Evolutionary conservation across 1,284 basidiomycete genomes (phyloP).

Genomic region (Leccinum glutinopallens): DNA sequence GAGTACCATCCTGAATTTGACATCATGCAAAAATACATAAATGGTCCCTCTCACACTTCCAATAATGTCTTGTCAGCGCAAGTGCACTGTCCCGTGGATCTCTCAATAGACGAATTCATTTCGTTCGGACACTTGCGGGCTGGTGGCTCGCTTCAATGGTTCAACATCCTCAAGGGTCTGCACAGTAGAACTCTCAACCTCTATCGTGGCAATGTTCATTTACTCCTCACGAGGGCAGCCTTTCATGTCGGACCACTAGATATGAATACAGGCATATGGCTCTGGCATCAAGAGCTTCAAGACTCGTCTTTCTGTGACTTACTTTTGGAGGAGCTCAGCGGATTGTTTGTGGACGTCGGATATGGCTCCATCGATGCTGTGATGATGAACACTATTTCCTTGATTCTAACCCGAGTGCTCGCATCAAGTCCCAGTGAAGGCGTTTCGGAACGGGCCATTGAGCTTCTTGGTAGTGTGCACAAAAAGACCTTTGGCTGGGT

Average conservation of each 20-base stretch:
- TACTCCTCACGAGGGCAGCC: conserved; percentile 42
- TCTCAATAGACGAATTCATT: conserved; percentile 46
- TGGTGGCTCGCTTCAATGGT: conserved; percentile 48
- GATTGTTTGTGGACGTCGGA: conserved; percentile 33
- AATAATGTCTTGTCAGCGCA: conserved; percentile 48
- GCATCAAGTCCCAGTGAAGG: conserved; percentile 23
- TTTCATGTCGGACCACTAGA: conserved; percentile 43
- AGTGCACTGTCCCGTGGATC: conserved; percentile 36
- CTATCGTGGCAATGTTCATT: conserved; percentile 39
- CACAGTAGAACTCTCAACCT: conserved; percentile 40
- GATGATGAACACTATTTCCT: conserved; percentile 40
- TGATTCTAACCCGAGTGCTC: conserved; percentile 40
- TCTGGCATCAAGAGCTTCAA: conserved; percentile 39
- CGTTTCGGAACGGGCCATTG: conserved; percentile 17
- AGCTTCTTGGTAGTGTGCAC: conserved; percentile 15
- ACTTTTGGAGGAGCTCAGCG: conserved; percentile 38
- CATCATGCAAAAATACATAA: too few relatives aligned
- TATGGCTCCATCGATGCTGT: conserved; percentile 46
- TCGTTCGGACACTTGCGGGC: conserved; percentile 46
- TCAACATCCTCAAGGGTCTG: conserved; percentile 36
- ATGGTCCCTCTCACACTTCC: conserved; percentile 39
- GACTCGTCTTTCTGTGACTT: conserved; percentile 36
- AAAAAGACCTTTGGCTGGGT: conserved; percentile 17
- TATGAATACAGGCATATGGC: conserved; percentile 17
- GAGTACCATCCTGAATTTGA: too few relatives aligned